A percentile compares a stretch with the other conserved stretches of the same genome.
These are phyloP conservation scores for Exophiala spinifera DNA, from an alignment of 2,329 filamentous ascomycete genomes.

Conservation along the genomic window DNA sequence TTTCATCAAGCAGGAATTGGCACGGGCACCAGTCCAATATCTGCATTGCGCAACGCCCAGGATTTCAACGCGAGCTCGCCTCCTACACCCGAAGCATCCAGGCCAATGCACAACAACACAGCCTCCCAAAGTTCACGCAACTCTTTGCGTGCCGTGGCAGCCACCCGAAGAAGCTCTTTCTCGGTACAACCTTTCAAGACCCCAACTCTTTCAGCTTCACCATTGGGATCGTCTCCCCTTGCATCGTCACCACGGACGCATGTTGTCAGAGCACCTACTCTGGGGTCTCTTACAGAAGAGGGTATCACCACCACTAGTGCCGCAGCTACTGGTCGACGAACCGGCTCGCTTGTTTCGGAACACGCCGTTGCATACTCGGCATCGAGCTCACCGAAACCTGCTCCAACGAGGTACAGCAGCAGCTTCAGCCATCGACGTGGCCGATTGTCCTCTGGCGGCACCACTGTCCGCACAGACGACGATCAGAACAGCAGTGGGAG, in stretches of 20 bases:
- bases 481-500: slow-evolving; percentile 58
- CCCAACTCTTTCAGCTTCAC: slow-evolving; percentile 88
- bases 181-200: slow-evolving; percentile 97
- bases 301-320: slow-evolving; percentile 39
- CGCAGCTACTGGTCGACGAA: slow-evolving; percentile 36
- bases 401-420: slow-evolving; percentile 82
- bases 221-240: slow-evolving; percentile 52
- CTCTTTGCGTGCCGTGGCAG: slow-evolving; percentile 46
- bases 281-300: slow-evolving; percentile 40
- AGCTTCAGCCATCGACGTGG: slow-evolving; percentile 85
- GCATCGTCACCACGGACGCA: slow-evolving; percentile 54
- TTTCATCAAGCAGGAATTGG: slow-evolving; percentile 75
- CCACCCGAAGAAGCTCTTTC: slow-evolving; percentile 71
- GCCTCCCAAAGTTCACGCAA: slow-evolving; percentile 49
- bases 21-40: slow-evolving; percentile 79
- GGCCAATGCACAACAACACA: slow-evolving; percentile 48
- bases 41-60: slow-evolving; percentile 70
- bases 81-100: slow-evolving; percentile 49
- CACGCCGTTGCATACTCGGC: slow-evolving; percentile 62
- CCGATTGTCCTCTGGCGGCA: slow-evolving; percentile 71
- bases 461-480: slow-evolving; percentile 52
- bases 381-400: slow-evolving; percentile 74
- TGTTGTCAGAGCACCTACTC: slow-evolving; percentile 38
- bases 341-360: slow-evolving; percentile 57
- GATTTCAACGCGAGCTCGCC: slow-evolving; percentile 48